These are phyloP conservation scores for Ceratocystis smalleyi DNA, from an alignment of 2,329 filamentous ascomycete species.

Conservation along the genomic window DNA sequence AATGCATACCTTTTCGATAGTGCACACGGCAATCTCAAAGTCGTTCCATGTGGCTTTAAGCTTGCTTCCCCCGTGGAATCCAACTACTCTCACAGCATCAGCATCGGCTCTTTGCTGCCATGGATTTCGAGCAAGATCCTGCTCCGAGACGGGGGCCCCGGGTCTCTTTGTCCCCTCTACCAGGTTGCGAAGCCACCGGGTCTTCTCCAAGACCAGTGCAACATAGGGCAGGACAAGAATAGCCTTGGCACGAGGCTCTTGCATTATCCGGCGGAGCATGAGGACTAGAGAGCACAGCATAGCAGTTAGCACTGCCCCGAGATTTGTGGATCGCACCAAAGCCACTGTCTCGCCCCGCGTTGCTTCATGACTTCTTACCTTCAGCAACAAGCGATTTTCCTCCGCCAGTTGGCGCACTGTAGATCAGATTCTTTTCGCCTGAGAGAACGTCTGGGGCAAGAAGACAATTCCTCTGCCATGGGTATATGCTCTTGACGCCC, in stretches of 20 bases:
- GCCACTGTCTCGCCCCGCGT: not conserved
- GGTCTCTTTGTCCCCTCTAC: constrained; percentile 42
- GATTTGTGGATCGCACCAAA: not conserved
- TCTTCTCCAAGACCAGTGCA: constrained; percentile 64
- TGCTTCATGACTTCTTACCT: constrained; percentile 23
- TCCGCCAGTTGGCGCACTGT: constrained; percentile 62
- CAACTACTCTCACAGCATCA: constrained; percentile 47
- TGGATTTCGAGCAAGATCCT: constrained; percentile 26
- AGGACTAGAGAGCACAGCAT: constrained; percentile 32
- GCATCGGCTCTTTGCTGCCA: constrained; percentile 42
- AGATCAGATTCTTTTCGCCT: constrained; percentile 57
- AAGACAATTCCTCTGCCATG: constrained; percentile 64
- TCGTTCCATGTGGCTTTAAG: constrained; percentile 52
- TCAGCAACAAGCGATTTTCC: constrained; percentile 63
- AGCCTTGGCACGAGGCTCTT: constrained; percentile 47
- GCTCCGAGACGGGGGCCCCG: constrained; percentile 22
- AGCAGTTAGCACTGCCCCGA: constrained; percentile 9
- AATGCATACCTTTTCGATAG: constrained; percentile 49
- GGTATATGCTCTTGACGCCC: constrained; percentile 60
- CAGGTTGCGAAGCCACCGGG: constrained; percentile 54
- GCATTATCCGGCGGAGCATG: constrained; percentile 56
- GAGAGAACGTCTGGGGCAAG: constrained; percentile 48
- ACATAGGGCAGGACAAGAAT: constrained; percentile 63
- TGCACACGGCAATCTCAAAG: constrained; percentile 64
- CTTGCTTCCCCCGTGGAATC: constrained; percentile 61